Conservation (phyloP, 1,284 basidiomycete species). For the Gymnopus androsaceus region DNA sequence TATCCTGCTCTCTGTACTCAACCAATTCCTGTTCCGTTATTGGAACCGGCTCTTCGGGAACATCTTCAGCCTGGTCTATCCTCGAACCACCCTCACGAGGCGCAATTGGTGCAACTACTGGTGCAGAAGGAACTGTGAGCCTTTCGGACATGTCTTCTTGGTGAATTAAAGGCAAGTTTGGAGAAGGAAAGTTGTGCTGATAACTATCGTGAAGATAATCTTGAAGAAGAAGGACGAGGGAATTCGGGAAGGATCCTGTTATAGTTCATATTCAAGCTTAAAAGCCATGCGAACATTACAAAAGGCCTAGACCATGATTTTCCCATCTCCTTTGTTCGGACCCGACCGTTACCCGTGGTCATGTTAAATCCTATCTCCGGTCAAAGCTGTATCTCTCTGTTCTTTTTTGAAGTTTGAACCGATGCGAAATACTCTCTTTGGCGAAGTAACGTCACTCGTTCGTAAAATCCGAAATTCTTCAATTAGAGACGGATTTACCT, state of each 20-base stretch:
- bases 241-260: not conserved
- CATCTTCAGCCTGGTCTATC: conserved; percentile 30
- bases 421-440: too few species aligned
- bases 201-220: not conserved
- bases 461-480: too few species aligned
- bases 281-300: too few species aligned
- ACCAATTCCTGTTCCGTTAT: conserved; percentile 92
- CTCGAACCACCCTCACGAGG: conserved; percentile 10
- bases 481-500: too few species aligned
- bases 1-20: conserved; percentile 90
- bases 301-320: too few species aligned
- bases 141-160: conserved; percentile 1
- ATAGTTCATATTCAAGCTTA: too few species aligned
- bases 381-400: too few species aligned
- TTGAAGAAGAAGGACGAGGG: not conserved
- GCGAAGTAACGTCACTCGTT: too few species aligned
- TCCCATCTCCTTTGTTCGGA: too few species aligned
- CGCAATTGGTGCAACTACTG: conserved; percentile 2
- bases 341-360: too few species aligned
- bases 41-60: conserved; percentile 59
- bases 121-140: not conserved
- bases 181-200: not conserved
- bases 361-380: too few species aligned
- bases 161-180: not conserved
- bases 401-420: too few species aligned